Conservation (phyloP, 2,329 filamentous ascomycete genomes). For the Cercospora nicotianae region DNA sequence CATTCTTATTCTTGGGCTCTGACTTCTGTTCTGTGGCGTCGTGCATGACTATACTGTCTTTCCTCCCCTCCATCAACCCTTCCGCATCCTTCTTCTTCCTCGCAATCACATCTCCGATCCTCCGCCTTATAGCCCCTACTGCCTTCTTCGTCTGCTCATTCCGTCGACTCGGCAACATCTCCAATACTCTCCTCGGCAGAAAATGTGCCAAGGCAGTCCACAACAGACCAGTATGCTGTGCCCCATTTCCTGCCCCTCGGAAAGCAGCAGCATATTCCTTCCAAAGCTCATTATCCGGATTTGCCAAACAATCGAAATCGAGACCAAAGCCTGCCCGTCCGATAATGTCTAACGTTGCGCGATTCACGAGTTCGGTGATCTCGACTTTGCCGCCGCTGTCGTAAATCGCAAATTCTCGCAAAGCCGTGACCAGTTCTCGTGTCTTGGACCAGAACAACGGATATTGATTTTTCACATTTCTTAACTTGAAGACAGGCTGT, state of each 20-base stretch:
- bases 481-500: neutral
- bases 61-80: neutral
- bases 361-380: neutral
- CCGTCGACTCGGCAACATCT: neutral
- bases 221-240: neutral
- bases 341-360: slow-evolving; percentile 46
- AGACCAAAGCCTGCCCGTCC: slow-evolving; percentile 45
- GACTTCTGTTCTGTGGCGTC: neutral
- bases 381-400: neutral
- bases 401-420: neutral
- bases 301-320: slow-evolving; percentile 40
- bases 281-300: slow-evolving; percentile 1
- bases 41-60: neutral
- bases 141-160: neutral
- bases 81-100: neutral
- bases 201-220: neutral
- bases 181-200: neutral
- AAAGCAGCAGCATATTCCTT: neutral
- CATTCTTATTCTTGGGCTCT: neutral
- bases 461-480: neutral
- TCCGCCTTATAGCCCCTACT: neutral
- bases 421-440: neutral
- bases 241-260: neutral
- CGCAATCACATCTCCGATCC: neutral
- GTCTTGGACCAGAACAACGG: neutral